Evolutionary conservation across 768 basidiomycete genomes (phyloP).

Genomic region (Sarcomyxa edulis): DNA sequence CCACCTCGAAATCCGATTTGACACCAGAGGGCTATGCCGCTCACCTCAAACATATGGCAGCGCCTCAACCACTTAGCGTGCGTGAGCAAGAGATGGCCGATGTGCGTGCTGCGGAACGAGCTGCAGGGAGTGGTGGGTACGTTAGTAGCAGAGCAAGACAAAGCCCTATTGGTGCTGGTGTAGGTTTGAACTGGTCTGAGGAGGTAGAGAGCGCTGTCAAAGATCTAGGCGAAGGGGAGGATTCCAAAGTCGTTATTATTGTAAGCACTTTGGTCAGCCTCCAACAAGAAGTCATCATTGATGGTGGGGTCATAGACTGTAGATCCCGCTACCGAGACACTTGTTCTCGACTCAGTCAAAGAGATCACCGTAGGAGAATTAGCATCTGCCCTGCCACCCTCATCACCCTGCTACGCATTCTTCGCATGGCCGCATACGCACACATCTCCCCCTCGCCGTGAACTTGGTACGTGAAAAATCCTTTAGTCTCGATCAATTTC

Average conservation of each 20-base stretch:
- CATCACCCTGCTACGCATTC: slow-evolving; percentile 65
- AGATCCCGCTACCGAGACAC: slow-evolving; percentile 56
- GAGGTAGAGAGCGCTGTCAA: slow-evolving; percentile 63
- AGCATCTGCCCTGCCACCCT: slow-evolving; percentile 41
- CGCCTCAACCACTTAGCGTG: slow-evolving; percentile 78
- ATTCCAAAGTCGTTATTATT: slow-evolving; percentile 53
- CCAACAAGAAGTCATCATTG: too few relatives aligned
- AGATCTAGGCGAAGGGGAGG: slow-evolving; percentile 44
- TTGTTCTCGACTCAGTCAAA: slow-evolving; percentile 37
- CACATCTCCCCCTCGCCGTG: slow-evolving; percentile 36
- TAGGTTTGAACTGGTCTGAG: slow-evolving; percentile 64
- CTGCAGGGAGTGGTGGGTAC: slow-evolving; percentile 41
- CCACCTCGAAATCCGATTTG: slow-evolving; percentile 65
- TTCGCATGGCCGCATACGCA: slow-evolving; percentile 56
- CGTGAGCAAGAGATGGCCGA: slow-evolving; percentile 81
- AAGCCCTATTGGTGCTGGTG: slow-evolving; percentile 50
- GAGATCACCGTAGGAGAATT: slow-evolving; percentile 40
- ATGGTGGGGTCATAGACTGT: slow-evolving; percentile 44
- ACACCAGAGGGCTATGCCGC: slow-evolving; percentile 66
- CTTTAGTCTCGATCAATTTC: neutral
- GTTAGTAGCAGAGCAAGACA: slow-evolving; percentile 52
- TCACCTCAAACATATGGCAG: slow-evolving; percentile 64
- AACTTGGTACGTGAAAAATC: slow-evolving; percentile 46
- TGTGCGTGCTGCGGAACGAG: slow-evolving; percentile 71
- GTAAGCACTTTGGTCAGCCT: too few relatives aligned